Base-by-base conservation (phyloP, 2,329 filamentous ascomycete genomes). In the Apiospora hydei region DNA sequence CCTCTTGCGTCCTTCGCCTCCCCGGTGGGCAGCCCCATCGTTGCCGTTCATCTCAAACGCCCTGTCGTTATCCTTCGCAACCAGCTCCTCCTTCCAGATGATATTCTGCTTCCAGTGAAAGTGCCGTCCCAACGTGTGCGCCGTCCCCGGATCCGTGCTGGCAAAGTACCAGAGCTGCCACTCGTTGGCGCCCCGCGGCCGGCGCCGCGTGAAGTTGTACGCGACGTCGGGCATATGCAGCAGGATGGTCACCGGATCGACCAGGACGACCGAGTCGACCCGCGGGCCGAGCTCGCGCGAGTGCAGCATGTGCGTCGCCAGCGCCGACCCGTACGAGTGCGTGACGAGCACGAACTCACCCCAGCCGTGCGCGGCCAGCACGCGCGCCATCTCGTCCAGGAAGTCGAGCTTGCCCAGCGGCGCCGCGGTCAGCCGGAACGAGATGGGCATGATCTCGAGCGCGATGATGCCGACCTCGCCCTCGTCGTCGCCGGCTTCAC, bases 61-160 rank as follows among this genome's bases (percentile, higher is more conserved):
- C 69, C 69, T 71, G 26, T 67, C 57, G 44, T 75, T 30, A 10
- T 46, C 26, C 64, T 43, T 43, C 26, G n/a, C 46, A 71, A 86
- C 74, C 66, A 93, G 79, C 73, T 93, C 90, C 67, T 93, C 89
- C 75, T 89, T 90, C 92, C 92, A 94, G 10, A 93, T 81, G 51
- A 92, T 89, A 74, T 92, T 93, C 75, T 93, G 87, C 38, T 85
- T 85, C 92, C 92, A 94, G 81, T 93, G 93, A 81, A 94, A 93
- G 76, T 91, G 87, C 3, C 92, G 83, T 0, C 87, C 88, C 0
- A 94, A 83, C 13, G 88, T 90, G 71, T 92, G 87, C 13, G 91
- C 88, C 2, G 93, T 89, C 2, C 90, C 90, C 41, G 90, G 88
- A 75, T 94, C 92, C 70, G 87, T 91, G 64, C 87, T 89, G 7